These are phyloP conservation scores for Fusarium coicis DNA, from an alignment of 2,329 filamentous ascomycete genomes.

Conservation along the genomic window DNA sequence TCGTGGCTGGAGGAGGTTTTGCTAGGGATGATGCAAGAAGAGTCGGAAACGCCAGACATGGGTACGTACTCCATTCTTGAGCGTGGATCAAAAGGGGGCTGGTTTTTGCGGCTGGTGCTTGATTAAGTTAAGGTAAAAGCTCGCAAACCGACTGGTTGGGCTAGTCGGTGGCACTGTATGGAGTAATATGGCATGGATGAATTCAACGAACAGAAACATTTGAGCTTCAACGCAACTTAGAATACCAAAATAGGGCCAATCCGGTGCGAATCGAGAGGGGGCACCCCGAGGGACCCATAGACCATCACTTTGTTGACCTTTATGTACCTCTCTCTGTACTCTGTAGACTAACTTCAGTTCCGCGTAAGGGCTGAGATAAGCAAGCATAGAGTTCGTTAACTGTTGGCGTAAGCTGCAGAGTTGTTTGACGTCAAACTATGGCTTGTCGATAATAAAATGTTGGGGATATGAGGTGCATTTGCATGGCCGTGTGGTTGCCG, in stretches of 20 bases:
- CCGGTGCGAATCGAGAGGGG: conserved; percentile 10
- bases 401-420: conserved; percentile 29
- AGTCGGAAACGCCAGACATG: conserved; percentile 22
- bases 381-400: conserved; percentile 3
- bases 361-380: conserved; percentile 13
- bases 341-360: neutral
- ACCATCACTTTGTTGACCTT: conserved; percentile 16
- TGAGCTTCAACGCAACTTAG: conserved; percentile 38
- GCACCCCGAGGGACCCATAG: conserved; percentile 2
- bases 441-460: conserved; percentile 29
- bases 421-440: conserved; percentile 31
- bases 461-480: conserved; percentile 34
- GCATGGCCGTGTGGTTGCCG: conserved; percentile 11
- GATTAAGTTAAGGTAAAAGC: conserved; percentile 7
- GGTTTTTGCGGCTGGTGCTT: conserved; percentile 38
- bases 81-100: conserved; percentile 34
- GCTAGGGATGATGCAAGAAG: neutral
- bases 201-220: conserved; percentile 34
- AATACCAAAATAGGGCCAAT: conserved; percentile 35
- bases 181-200: conserved; percentile 35
- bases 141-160: conserved; percentile 24
- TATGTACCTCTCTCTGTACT: neutral
- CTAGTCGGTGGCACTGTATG: conserved; percentile 38
- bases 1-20: conserved; percentile 20
- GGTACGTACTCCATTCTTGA: conserved; percentile 10